phyloP scores from a whole-genome alignment of 805 yeast genomes.

The Cyberlindnera meyerae region DNA sequence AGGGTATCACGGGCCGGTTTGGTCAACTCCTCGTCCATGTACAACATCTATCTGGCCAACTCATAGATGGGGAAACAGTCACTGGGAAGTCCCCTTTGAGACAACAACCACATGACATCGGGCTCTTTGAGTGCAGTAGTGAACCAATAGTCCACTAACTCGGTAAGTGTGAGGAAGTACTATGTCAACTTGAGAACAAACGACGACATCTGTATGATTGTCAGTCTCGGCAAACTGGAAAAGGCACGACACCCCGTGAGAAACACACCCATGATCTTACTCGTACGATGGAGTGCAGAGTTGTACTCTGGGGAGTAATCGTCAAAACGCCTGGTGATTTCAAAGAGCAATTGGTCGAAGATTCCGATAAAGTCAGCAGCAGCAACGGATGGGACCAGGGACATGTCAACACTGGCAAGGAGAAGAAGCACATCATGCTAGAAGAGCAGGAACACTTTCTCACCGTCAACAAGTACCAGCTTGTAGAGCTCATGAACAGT shows the following conservation, averaged over 20 bases:
- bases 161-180: conserved; percentile 15
- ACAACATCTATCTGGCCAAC: conserved; percentile 20
- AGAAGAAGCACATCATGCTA: conserved; percentile 12
- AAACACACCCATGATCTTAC: conserved; percentile 16
- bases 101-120: conserved; percentile 12
- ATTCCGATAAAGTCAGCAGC: conserved; percentile 14
- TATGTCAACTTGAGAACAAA: conserved; percentile 14
- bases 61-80: conserved; percentile 25
- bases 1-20: conserved; percentile 10
- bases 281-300: conserved; percentile 6
- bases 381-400: conserved; percentile 5
- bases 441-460: conserved; percentile 8
- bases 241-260: conserved; percentile 12
- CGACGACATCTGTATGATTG: conserved; percentile 3
- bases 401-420: conserved; percentile 10
- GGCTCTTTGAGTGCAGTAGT: conserved; percentile 9
- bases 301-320: conserved; percentile 11
- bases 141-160: conserved; percentile 20
- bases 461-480: conserved; percentile 6
- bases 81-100: conserved; percentile 2
- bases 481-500: conserved; percentile 10
- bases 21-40: conserved; percentile 14
- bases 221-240: conserved; percentile 2
- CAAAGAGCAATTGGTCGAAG: conserved; percentile 13
- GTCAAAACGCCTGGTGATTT: conserved; percentile 14